phyloP scores from a whole-genome alignment of 2,329 filamentous ascomycete genomes.

The Fusarium poae region DNA sequence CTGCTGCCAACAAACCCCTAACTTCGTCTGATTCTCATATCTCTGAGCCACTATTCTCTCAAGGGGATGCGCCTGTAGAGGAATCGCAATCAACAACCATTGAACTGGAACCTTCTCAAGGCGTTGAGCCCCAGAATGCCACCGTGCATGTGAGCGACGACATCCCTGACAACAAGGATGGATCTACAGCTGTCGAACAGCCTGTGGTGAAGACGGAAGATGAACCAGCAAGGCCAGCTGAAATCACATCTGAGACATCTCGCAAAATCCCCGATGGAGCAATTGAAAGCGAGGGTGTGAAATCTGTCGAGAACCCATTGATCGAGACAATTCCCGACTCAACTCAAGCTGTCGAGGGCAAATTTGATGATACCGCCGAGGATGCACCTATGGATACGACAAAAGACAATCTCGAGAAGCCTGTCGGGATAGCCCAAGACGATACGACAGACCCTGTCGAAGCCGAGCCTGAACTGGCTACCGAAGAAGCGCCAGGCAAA shows the following conservation, averaged over 20 bases:
- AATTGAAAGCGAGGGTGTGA: slow-evolving; percentile 7
- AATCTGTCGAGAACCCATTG: background rate
- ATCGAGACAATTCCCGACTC: background rate
- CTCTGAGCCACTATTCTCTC: slow-evolving; percentile 53
- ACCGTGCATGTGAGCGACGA: slow-evolving; percentile 8
- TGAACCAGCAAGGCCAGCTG: background rate
- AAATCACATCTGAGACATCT: background rate
- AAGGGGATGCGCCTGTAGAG: slow-evolving; percentile 47
- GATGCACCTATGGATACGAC: background rate
- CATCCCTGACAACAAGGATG: background rate
- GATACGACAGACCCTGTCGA: background rate
- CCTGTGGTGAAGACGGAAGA: background rate
- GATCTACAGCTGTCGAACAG: slow-evolving; percentile 5
- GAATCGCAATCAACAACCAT: slow-evolving; percentile 42
- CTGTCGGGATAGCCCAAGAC: background rate
- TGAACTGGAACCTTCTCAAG: slow-evolving; percentile 44
- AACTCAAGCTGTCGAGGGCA: slow-evolving; percentile 12
- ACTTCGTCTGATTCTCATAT: slow-evolving; percentile 40
- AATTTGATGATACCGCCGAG: background rate
- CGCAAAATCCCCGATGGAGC: background rate
- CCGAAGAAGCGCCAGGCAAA: slow-evolving; percentile 8
- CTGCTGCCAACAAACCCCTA: slow-evolving; percentile 7
- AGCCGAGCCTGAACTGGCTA: background rate
- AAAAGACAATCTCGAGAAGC: slow-evolving; percentile 4
- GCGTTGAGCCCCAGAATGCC: slow-evolving; percentile 28